Base-by-base conservation (phyloP, 2,329 filamentous ascomycete species). In the Talaromyces sp. region DNA sequence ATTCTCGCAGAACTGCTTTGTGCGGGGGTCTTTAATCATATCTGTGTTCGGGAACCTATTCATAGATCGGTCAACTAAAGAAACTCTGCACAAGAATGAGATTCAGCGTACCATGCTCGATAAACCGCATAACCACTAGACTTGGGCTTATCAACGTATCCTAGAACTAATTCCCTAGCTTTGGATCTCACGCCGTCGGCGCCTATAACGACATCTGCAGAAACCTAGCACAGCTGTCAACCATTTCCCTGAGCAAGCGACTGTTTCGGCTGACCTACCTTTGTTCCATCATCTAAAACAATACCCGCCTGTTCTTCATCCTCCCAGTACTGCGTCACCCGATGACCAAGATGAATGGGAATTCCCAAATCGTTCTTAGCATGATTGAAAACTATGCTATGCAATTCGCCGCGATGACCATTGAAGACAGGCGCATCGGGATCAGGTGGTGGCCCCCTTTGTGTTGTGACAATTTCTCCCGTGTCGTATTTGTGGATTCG, bases 371-470 rank as follows among this genome's bases (percentile, higher is more conserved):
- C 82, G 59, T 86, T 80, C 43, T 78, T 79, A 0, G 85, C 85
- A 68, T 87, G 84, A 41, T 85, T 82, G 66, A 86, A 87, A 3
- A 88, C 80, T 11, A 87, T 81, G 60, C 83, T 78, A 67, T 88
- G 86, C 63, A 88, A 76, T 73, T 88, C 86, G 16, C 86, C 86
- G 22, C 86, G 74, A 68, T 88, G 86, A 0, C 86, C 86, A 60
- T 88, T 87, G 70, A 87, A 84, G 10, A 84, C 81, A 0, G 86
- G 85, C 13, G 82, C 80, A 16, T 83, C 81, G 1, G 78, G 77
- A 37, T 81, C 73, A 39, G 74, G 75, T 1, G 76, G 71, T 3
- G 83, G 82, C 0, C 79, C 80, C 54, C 70, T 73, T 65, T 89
- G 86, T 65, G 86, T 86, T 63, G 84, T 82, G 24, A 88, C 81